Conservation (phyloP, 2,329 filamentous ascomycete species). For the Fusarium scirpi region DNA sequence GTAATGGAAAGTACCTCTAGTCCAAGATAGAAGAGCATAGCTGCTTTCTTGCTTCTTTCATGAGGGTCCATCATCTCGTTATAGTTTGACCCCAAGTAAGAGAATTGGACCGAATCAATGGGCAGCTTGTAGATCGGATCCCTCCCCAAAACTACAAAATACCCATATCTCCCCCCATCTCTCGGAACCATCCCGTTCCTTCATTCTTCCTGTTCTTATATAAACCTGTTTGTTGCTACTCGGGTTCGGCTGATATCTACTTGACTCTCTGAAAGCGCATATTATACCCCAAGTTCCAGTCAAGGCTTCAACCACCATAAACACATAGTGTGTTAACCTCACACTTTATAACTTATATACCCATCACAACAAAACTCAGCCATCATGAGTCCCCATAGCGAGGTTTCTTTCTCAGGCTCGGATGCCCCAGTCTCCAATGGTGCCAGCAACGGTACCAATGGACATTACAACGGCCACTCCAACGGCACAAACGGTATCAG, state of each 20-base stretch:
- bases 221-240: constrained; percentile 1
- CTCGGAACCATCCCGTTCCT: constrained; percentile 27
- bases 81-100: constrained; percentile 32
- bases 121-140: constrained; percentile 43
- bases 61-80: constrained; percentile 36
- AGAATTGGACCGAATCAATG: constrained; percentile 30
- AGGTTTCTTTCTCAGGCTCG: constrained; percentile 47
- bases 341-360: constrained; percentile 14
- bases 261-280: constrained; percentile 28
- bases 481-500: constrained; percentile 27
- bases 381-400: constrained; percentile 54
- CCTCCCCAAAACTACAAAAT: constrained; percentile 45
- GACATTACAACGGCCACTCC: constrained; percentile 2
- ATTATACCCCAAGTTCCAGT: constrained; percentile 17
- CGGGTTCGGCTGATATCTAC: constrained; percentile 1
- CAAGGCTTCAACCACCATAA: constrained; percentile 8
- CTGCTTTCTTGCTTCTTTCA: constrained; percentile 21
- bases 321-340: constrained; percentile 15
- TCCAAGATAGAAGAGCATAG: constrained; percentile 35
- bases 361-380: constrained; percentile 18
- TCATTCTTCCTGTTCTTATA: constrained; percentile 18
- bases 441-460: constrained; percentile 28
- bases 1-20: constrained; percentile 39
- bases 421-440: constrained; percentile 41
- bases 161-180: constrained; percentile 41